These are phyloP conservation scores for Saccharomycopsis sp. DNA, from an alignment of 805 yeast species.

Conservation along the genomic window DNA sequence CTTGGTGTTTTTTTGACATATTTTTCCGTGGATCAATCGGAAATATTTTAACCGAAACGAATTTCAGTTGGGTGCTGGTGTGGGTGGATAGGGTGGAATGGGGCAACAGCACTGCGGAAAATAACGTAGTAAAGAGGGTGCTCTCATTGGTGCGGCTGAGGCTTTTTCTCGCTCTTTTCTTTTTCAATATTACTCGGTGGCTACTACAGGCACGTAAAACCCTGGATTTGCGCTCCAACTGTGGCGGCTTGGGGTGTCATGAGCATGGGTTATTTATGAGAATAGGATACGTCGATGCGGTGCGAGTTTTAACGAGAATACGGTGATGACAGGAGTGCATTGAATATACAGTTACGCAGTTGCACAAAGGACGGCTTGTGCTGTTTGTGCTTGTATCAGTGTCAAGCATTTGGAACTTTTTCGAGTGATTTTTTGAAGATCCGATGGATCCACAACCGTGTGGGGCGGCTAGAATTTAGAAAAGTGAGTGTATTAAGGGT, in stretches of 20 bases:
- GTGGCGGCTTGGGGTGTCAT: background rate
- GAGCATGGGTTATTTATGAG: background rate
- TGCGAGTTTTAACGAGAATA: background rate
- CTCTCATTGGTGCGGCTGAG: background rate
- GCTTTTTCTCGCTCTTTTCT: too few species aligned
- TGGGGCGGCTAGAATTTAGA: too few species aligned
- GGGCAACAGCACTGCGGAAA: background rate
- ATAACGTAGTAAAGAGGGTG: background rate
- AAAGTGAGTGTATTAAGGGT: too few species aligned
- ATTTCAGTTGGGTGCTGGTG: too few species aligned
- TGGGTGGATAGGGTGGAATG: too few species aligned
- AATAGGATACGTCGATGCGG: background rate
- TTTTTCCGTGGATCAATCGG: background rate
- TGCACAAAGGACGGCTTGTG: too few species aligned
- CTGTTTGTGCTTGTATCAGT: too few species aligned
- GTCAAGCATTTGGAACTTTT: background rate
- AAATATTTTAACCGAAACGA: background rate
- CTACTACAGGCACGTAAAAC: background rate
- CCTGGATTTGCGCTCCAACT: background rate
- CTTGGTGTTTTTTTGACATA: background rate
- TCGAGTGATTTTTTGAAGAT: background rate
- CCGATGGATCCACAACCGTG: background rate
- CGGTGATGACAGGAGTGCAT: background rate
- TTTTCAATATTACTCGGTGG: background rate
- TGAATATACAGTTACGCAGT: background rate